These are phyloP conservation scores for Neonectria sp. DNA, from an alignment of 2,329 filamentous ascomycete genomes.

Conservation along the genomic window DNA sequence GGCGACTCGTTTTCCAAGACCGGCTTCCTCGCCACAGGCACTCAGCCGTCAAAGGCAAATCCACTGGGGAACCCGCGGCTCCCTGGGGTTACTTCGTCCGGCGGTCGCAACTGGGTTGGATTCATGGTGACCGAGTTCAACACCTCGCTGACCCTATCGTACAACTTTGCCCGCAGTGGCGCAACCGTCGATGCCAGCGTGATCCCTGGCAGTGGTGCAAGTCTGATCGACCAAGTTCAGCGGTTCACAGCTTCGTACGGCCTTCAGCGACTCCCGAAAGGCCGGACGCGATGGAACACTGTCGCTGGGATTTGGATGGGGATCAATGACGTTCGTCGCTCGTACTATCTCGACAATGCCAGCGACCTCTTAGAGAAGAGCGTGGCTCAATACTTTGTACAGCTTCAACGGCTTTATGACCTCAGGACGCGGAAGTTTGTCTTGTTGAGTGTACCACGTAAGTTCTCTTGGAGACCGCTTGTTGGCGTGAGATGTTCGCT, in stretches of 20 bases:
- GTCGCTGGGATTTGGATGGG: constrained; percentile 11
- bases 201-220: background rate
- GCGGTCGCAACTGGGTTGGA: constrained; percentile 15
- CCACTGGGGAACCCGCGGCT: constrained; percentile 9
- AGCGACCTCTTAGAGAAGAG: background rate
- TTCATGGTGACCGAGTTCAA: constrained; percentile 5
- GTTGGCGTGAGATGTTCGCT: background rate
- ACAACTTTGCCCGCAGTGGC: constrained; percentile 8
- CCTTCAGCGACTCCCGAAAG: background rate
- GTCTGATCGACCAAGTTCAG: background rate
- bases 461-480: background rate
- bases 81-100: constrained; percentile 8
- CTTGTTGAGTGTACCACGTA: constrained; percentile 18
- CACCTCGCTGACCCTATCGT: constrained; percentile 1
- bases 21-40: background rate
- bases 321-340: constrained; percentile 8
- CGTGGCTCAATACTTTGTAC: constrained; percentile 14
- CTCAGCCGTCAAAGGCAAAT: background rate
- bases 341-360: constrained; percentile 7
- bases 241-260: constrained; percentile 1
- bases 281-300: background rate
- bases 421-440: constrained; percentile 17
- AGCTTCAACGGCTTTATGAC: constrained; percentile 14
- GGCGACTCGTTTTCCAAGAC: constrained; percentile 14
- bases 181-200: background rate